Evolutionary conservation across 768 basidiomycete species (phyloP).

Genomic region (Lactarius deliciosus): DNA sequence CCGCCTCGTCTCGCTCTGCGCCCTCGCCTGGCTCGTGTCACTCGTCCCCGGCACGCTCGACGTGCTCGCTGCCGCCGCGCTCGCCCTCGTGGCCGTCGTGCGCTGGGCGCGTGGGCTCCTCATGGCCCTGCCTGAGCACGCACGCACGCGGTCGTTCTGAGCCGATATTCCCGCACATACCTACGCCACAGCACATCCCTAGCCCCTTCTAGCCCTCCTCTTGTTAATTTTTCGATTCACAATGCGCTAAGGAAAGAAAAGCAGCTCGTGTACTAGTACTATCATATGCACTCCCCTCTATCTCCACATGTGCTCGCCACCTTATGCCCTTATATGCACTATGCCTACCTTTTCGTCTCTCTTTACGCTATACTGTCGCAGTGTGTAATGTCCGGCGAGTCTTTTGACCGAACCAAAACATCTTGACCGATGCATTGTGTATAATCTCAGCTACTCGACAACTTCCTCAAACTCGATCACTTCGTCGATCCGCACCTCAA

Average conservation of each 20-base stretch:
- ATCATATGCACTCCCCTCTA: neutral
- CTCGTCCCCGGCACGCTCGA: constrained; percentile 16
- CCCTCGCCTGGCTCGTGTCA: constrained; percentile 19
- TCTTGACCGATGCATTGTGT: neutral
- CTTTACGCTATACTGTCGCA: neutral
- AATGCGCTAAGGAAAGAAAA: neutral
- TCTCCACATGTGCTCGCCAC: neutral
- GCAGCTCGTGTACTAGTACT: neutral
- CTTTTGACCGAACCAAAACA: neutral
- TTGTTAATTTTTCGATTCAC: neutral
- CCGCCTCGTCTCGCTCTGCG: constrained; percentile 20
- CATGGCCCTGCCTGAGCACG: neutral
- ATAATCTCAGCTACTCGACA: constrained; percentile 41
- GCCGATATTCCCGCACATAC: neutral
- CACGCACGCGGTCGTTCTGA: constrained; percentile 10
- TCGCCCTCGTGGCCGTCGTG: neutral
- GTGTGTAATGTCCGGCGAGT: neutral
- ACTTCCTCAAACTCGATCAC: constrained; percentile 82
- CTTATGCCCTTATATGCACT: neutral
- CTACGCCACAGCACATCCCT: neutral
- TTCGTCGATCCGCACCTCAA: constrained; percentile 93
- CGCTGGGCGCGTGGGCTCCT: constrained; percentile 7
- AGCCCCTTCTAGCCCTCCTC: neutral
- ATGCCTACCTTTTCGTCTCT: neutral
- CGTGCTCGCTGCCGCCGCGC: neutral